Percentiles rank a stretch among this genome's conserved stretches.
phyloP scores from a whole-genome alignment of 2,329 filamentous ascomycete genomes.

The Microdochium trichocladiopsis region DNA sequence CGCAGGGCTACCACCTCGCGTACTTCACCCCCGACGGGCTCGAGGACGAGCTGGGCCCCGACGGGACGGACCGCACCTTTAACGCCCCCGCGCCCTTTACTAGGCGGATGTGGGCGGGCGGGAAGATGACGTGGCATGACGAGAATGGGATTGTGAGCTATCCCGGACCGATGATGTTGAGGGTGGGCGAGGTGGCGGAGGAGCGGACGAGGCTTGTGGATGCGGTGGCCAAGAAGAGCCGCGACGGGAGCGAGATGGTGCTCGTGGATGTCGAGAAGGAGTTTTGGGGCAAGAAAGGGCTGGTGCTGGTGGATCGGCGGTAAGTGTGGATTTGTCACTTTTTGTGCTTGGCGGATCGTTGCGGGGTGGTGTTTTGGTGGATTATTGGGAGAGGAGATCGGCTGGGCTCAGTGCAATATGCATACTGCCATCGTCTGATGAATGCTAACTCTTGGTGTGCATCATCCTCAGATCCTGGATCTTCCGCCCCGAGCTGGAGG shows the following conservation, averaged over 20 bases:
- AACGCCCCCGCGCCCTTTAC: slow-evolving; percentile 55
- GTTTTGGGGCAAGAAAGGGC: slow-evolving; percentile 41
- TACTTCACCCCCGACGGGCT: slow-evolving; percentile 55
- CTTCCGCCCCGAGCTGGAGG: slow-evolving; percentile 30
- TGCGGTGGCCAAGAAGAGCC: slow-evolving; percentile 46
- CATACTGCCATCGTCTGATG: no score
- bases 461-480: slow-evolving; percentile 29
- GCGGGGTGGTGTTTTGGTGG: no score
- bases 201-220: slow-evolving; percentile 50
- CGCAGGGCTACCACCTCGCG: slow-evolving; percentile 53
- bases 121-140: slow-evolving; percentile 43
- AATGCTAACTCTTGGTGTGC: no score
- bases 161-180: slow-evolving; percentile 23
- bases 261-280: slow-evolving; percentile 58
- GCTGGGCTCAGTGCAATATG: no score
- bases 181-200: slow-evolving; percentile 46
- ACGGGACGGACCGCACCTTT: slow-evolving; percentile 55
- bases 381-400: not conserved
- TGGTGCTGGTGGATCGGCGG: slow-evolving; percentile 48
- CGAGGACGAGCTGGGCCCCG: slow-evolving; percentile 45
- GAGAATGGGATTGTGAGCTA: no score
- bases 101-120: slow-evolving; percentile 62
- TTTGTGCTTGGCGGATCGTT: no score
- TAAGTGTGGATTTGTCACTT: slow-evolving; percentile 15
- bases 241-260: slow-evolving; percentile 52